Evolutionary conservation across 768 basidiomycete genomes (phyloP).

Genomic region (Cytidiella melzeri): DNA sequence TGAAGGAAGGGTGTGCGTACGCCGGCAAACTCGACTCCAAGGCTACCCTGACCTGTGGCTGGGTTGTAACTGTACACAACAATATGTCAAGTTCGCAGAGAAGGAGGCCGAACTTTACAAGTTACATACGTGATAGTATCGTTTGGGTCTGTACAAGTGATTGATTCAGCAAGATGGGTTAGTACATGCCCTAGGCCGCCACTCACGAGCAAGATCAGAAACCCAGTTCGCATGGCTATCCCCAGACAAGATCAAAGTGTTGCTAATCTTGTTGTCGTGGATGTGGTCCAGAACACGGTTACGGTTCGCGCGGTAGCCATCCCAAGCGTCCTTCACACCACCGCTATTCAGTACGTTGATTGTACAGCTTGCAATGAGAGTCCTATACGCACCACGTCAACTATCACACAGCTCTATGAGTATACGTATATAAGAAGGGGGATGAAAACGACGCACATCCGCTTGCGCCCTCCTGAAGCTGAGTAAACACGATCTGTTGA

Average conservation of each 20-base stretch:
- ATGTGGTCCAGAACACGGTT: constrained; percentile 45
- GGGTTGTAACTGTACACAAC: constrained; percentile 37
- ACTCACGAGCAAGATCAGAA: constrained; percentile 48
- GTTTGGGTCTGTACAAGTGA: constrained; percentile 35
- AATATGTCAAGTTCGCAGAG: too few species aligned
- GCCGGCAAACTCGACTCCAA: constrained; percentile 58
- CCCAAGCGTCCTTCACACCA: constrained; percentile 58
- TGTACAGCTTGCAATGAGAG: too few species aligned
- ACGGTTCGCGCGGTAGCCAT: constrained; percentile 53
- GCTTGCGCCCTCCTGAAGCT: constrained; percentile 37
- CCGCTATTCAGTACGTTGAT: too few species aligned
- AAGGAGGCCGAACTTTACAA: too few species aligned
- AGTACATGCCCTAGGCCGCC: background rate
- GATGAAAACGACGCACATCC: constrained; percentile 2
- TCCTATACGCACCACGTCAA: too few species aligned
- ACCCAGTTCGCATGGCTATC: constrained; percentile 62
- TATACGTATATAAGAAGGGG: background rate
- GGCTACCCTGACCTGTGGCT: constrained; percentile 39
- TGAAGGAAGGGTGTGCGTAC: constrained; percentile 28
- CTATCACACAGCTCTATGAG: background rate
- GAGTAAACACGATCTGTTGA: constrained; percentile 53
- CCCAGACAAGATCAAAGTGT: constrained; percentile 53
- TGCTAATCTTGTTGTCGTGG: constrained; percentile 43
- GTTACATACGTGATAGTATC: constrained; percentile 37
- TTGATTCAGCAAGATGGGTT: background rate